Evolutionary conservation across 2,329 filamentous ascomycete genomes (phyloP).

Genomic region (Aphanoascus verrucosus): DNA sequence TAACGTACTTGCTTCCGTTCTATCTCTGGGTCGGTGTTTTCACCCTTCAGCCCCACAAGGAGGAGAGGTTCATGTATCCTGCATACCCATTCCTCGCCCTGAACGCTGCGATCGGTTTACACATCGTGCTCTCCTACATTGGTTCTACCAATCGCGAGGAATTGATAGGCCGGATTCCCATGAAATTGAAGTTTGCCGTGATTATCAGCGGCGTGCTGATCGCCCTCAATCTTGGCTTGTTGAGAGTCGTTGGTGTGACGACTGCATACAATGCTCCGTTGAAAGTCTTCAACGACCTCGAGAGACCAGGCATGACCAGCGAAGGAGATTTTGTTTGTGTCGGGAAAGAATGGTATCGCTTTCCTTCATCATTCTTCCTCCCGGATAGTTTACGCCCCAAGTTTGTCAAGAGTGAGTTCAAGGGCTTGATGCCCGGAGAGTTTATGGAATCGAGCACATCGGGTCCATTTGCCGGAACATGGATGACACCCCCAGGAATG

Average conservation of each 20-base stretch:
- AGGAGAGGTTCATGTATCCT: constrained; percentile 98
- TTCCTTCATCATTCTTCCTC: constrained; percentile 84
- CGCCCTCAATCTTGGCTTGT: constrained; percentile 54
- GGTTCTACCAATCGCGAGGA: constrained; percentile 59
- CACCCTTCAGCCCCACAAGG: constrained; percentile 86
- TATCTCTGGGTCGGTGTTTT: constrained; percentile 94
- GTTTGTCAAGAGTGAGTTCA: constrained; percentile 84
- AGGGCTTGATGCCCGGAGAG: constrained; percentile 77
- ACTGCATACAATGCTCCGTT: constrained; percentile 78
- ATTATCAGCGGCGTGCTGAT: constrained; percentile 52
- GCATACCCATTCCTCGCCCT: constrained; percentile 82
- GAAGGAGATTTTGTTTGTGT: constrained; percentile 68
- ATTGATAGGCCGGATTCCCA: constrained; percentile 60
- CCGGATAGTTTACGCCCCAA: constrained; percentile 74
- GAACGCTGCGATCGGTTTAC: constrained; percentile 74
- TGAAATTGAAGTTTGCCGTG: constrained; percentile 58
- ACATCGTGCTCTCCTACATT: constrained; percentile 65
- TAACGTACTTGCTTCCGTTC: constrained; percentile 73
- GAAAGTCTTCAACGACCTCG: constrained; percentile 43
- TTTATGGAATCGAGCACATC: constrained; percentile 65
- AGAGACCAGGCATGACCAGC: constrained; percentile 42
- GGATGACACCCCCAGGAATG: constrained; percentile 70
- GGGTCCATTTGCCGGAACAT: constrained; percentile 72
- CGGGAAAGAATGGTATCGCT: constrained; percentile 97
- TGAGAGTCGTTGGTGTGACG: constrained; percentile 65